phyloP scores from a whole-genome alignment of 768 basidiomycete genomes.

The Boletellus ananas region DNA sequence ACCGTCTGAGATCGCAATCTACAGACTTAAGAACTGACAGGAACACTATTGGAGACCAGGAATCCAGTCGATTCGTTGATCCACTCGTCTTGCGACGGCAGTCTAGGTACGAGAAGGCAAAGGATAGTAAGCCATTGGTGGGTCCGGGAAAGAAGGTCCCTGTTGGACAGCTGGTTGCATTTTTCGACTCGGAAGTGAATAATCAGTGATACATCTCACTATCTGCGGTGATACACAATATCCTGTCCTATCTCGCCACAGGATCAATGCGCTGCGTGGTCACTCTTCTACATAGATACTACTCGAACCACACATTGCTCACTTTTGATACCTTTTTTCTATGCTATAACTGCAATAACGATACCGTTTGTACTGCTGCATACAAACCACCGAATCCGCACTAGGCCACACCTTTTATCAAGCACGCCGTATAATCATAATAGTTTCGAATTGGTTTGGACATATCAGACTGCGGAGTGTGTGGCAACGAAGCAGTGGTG shows the following conservation, averaged over 20 bases:
- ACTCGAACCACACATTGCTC: not conserved
- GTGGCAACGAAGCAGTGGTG: no score
- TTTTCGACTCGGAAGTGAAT: constrained; percentile 54
- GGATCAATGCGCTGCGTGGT: not conserved
- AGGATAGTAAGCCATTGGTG: constrained; percentile 38
- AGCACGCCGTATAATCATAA: no score
- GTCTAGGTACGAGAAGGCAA: constrained; percentile 41
- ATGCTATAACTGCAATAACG: not conserved
- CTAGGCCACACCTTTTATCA: no score
- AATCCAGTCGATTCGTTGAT: constrained; percentile 60
- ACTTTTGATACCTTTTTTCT: not conserved
- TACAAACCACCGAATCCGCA: not conserved
- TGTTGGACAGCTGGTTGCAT: constrained; percentile 77
- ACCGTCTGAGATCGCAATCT: constrained; percentile 39
- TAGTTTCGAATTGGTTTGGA: no score
- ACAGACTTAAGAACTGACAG: constrained; percentile 30
- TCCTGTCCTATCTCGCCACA: not conserved
- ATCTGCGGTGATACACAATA: not conserved
- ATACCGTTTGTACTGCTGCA: constrained; percentile 3
- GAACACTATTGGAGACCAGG: constrained; percentile 9
- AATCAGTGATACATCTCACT: not conserved
- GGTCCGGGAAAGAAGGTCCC: constrained; percentile 57
- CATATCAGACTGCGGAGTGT: no score
- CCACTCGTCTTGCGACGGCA: constrained; percentile 69
- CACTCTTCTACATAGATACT: not conserved